Evolutionary conservation across 345 rosid species (phyloP).

Genomic region (Dimocarpus longan): DNA sequence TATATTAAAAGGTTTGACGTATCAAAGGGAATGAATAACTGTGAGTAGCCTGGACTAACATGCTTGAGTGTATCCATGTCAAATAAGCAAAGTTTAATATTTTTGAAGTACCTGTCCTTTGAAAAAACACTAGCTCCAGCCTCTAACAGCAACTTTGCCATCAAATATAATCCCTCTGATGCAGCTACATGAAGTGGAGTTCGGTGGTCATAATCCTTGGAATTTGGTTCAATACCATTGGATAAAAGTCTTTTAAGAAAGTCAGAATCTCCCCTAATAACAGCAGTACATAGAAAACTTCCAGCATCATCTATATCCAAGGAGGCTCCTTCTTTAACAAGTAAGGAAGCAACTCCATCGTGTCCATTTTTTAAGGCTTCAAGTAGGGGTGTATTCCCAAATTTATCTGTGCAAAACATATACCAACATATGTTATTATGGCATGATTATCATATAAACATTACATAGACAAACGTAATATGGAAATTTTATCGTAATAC

Average conservation of each 20-base stretch:
- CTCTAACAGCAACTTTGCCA: slow-evolving; percentile 76
- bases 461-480: background rate
- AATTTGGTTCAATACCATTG: slow-evolving; percentile 77
- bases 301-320: slow-evolving; percentile 76
- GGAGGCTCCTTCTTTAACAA: slow-evolving; percentile 68
- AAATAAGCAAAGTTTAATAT: background rate
- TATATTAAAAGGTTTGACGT: background rate
- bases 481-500: slow-evolving; percentile 1
- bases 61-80: slow-evolving; percentile 4
- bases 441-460: slow-evolving; percentile 2
- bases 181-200: slow-evolving; percentile 94
- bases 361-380: slow-evolving; percentile 89
- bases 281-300: slow-evolving; percentile 63
- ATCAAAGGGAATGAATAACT: background rate
- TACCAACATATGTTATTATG: slow-evolving; percentile 7
- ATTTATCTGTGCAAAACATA: slow-evolving; percentile 56
- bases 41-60: background rate
- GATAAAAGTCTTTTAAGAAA: slow-evolving; percentile 70
- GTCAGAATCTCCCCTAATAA: slow-evolving; percentile 77
- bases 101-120: slow-evolving; percentile 69
- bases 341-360: slow-evolving; percentile 60
- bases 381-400: slow-evolving; percentile 80
- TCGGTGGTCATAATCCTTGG: slow-evolving; percentile 82
- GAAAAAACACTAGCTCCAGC: slow-evolving; percentile 78
- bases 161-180: slow-evolving; percentile 76